Evolutionary conservation across 345 rosid species (phyloP).

Genomic region (Carallia brachiata): DNA sequence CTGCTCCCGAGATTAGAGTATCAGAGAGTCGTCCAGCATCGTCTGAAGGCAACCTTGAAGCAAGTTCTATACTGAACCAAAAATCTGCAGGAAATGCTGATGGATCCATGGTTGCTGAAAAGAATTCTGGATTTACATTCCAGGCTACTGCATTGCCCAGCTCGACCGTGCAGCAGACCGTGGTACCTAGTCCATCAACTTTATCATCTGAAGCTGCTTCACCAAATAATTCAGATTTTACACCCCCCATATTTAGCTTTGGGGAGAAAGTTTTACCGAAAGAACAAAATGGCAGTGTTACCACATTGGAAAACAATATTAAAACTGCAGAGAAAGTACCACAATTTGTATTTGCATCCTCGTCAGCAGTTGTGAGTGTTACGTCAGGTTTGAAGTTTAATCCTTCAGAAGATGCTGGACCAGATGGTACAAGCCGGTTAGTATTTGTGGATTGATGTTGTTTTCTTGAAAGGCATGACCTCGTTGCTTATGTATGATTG

Average conservation of each 20-base stretch:
- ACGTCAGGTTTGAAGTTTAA: constrained; percentile 21
- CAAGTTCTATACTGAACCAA: constrained; percentile 32
- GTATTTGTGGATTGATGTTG: constrained; percentile 17
- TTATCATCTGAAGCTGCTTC: constrained; percentile 23
- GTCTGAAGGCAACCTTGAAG: constrained; percentile 35
- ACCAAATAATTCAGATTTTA: constrained; percentile 24
- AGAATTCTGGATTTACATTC: constrained; percentile 23
- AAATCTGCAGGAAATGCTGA: constrained; percentile 30
- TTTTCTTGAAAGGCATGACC: not conserved
- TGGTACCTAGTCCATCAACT: constrained; percentile 28
- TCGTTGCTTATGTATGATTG: not conserved
- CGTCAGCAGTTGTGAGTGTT: constrained; percentile 27
- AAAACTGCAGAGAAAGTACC: constrained; percentile 28
- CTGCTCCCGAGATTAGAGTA: constrained; percentile 34
- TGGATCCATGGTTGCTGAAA: constrained; percentile 39
- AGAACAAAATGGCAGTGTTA: constrained; percentile 28
- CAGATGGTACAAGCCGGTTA: constrained; percentile 46
- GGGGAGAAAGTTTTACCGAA: constrained; percentile 33
- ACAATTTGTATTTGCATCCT: constrained; percentile 5
- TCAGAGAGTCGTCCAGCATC: constrained; percentile 30
- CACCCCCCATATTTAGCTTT: constrained; percentile 22
- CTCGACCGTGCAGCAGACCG: constrained; percentile 34
- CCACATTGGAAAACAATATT: constrained; percentile 20
- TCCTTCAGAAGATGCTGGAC: constrained; percentile 22
- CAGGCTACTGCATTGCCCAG: constrained; percentile 27